Evolutionary conservation across 768 basidiomycete species (phyloP).

Genomic region (Daedaleopsis nitida): DNA sequence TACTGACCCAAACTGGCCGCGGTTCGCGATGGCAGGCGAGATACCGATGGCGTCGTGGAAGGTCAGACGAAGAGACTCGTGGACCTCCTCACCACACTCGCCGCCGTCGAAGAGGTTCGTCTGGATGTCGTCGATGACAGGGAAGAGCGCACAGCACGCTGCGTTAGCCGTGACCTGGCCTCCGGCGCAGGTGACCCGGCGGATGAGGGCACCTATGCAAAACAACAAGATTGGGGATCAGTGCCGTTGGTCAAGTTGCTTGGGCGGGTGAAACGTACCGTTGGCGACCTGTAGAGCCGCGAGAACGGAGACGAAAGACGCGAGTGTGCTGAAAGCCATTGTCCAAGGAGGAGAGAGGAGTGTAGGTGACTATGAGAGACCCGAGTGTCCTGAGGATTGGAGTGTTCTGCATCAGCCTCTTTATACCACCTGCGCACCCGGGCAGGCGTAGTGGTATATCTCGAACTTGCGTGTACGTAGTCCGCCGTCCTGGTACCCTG

Average conservation of each 20-base stretch:
- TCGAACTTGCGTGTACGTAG: background rate
- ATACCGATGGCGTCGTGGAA: constrained; percentile 31
- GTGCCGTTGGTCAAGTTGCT: background rate
- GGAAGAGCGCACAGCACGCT: constrained; percentile 19
- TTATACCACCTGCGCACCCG: constrained; percentile 7
- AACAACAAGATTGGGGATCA: background rate
- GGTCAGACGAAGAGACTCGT: constrained; percentile 32
- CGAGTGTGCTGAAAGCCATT: constrained; percentile 28
- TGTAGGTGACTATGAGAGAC: background rate
- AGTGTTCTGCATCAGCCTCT: background rate
- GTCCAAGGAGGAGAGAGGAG: background rate
- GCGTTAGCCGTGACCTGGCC: constrained; percentile 19
- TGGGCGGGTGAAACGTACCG: constrained; percentile 12
- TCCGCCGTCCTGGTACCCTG: no score
- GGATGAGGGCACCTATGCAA: constrained; percentile 15
- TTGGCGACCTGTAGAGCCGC: constrained; percentile 20
- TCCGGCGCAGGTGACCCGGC: constrained; percentile 25
- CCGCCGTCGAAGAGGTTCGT: constrained; percentile 36
- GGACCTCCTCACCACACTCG: constrained; percentile 38
- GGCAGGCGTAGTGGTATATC: background rate
- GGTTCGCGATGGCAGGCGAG: constrained; percentile 17
- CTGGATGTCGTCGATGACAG: constrained; percentile 30
- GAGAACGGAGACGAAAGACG: constrained; percentile 21
- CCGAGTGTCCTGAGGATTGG: constrained; percentile 10
- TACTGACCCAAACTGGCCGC: constrained; percentile 16